Evolutionary conservation across 768 basidiomycete species (phyloP), one percentile per base, ranked within the genome.

Genomic region (Holtermannia corniformis): DNA sequence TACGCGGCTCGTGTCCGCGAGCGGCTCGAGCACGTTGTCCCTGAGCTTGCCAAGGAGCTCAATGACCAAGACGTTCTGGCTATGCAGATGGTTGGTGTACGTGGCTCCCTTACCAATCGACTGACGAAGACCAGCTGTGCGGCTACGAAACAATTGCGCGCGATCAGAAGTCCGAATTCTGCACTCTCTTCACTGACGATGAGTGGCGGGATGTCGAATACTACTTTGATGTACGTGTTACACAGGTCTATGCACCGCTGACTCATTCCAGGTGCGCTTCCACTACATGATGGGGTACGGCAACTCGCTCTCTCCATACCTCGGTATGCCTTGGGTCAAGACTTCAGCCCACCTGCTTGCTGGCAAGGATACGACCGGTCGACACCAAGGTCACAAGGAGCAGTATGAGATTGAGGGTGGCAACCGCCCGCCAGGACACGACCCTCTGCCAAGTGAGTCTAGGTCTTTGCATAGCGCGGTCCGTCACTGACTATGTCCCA

Each of bases 261-360:
- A 2, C 52, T 54, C 12, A 16, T n/a, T n/a, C n/a, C 45, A 56
- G 52, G 41, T 50, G 40, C 58, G 72, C 47, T 74, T 66, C 56
- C 70, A 72, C 59, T 63, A 72, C 52, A 67, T 70, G 58, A 70
- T 74, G 58, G 74, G 74, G 3, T 75, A 73, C 62, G 72, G 70
- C 3, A 59, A 62, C 16, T 19, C 51, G 3, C 62, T 73, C 14
- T 59, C 71, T 0, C 70, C 74, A 0, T 73, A 72, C 57, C 62
- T 75, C 22, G 74, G 74, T 41, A 57, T 67, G 25, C 71, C 69
- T 0, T 75, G 74, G 74, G 62, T 72, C 44, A 71, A 69, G 54
- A 68, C 71, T 12, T 69, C 70, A 3, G 55, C 57, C 20, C 70
- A 72, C 41, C 57, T 72, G 16, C 57, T 71, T 16, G 67, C 61